Base-by-base conservation (phyloP, 2,329 filamentous ascomycete genomes). In the Zarea fungicola region DNA sequence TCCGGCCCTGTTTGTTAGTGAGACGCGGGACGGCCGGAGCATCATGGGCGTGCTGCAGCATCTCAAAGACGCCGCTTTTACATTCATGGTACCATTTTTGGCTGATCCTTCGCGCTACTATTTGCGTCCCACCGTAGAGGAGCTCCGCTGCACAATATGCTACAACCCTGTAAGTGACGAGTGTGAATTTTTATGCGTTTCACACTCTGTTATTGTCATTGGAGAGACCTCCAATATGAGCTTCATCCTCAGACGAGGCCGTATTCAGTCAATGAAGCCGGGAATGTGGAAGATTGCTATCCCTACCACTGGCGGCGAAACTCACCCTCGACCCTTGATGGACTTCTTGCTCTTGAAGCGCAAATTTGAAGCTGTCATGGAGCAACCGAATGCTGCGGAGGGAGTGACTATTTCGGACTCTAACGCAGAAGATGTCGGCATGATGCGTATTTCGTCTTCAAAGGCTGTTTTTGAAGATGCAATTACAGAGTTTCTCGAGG, bases 341-440 rank as follows among this genome's bases (percentile, higher is more conserved):
- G 37, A 48, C 5, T 48, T 48, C n/a, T 21, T 48, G 19, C 29
- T 48, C 10, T n/a, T 48, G 28, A 41, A 36, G 37, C 45, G 45
- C 29, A 42, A 14, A 16, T 42, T 28, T 18, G 13, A 28, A n/a
- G 16, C 14, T 22, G 28, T 21, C 4, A 11, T 41, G 11, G 22
- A 26, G 28, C 28, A 16, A 13, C 21, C 29, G 31, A n/a, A 16
- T 9, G 28, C 19, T 21, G 16, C 25, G 32, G 23, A 21, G 28
- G 10, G 2, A 5, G 19, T n/a, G 6, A 7, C 6, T 8, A 10
- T 6, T 18, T 3, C 36, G 13, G 21, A 2, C 6, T 14, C 10
- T 11, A 11, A 16, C 8, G 4, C 32, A 9, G 18, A 9, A 16
- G 11, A 18, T 6, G 11, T 5, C 6, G 1, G 21, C 10, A n/a